Conservation (phyloP, 1,284 basidiomycete genomes). For the Somion occarium region DNA sequence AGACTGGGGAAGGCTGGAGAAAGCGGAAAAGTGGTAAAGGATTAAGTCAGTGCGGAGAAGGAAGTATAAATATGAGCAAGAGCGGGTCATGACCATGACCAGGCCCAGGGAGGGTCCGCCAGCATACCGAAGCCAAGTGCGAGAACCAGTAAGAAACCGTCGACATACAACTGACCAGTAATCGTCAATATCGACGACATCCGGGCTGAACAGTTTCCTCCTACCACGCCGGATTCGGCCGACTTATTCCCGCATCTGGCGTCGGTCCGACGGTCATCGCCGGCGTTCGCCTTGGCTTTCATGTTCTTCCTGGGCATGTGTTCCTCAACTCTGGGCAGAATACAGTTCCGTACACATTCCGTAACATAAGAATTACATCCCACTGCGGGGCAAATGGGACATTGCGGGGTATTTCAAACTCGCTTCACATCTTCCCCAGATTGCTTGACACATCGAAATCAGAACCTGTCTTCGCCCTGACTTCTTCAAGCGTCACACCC, state of each 20-base stretch:
- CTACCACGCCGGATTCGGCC: not conserved
- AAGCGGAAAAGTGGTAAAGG: not conserved
- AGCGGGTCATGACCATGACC: not conserved
- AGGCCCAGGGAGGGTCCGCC: not conserved
- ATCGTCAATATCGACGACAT: not conserved
- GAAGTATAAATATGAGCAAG: not conserved
- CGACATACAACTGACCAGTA: not conserved
- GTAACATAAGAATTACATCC: not conserved
- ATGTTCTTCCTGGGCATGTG: not conserved
- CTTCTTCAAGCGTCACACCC: conserved; percentile 81
- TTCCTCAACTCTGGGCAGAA: not conserved
- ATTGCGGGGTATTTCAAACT: not conserved
- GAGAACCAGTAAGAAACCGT: not conserved
- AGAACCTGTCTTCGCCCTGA: conserved; percentile 84
- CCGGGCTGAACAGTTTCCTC: not conserved
- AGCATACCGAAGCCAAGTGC: not conserved
- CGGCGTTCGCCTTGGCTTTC: not conserved
- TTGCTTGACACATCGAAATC: conserved; percentile 57
- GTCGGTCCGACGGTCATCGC: not conserved
- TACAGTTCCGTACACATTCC: not conserved
- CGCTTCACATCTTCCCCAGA: conserved; percentile 21
- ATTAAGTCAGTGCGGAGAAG: not conserved
- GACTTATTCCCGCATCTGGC: not conserved
- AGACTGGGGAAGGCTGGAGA: not conserved
- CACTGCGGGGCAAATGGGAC: not conserved